Percentiles rank a stretch among this genome's conserved stretches.
Evolutionary conservation across 805 yeast genomes (phyloP).

Genomic region (Suhomyces sp.): DNA sequence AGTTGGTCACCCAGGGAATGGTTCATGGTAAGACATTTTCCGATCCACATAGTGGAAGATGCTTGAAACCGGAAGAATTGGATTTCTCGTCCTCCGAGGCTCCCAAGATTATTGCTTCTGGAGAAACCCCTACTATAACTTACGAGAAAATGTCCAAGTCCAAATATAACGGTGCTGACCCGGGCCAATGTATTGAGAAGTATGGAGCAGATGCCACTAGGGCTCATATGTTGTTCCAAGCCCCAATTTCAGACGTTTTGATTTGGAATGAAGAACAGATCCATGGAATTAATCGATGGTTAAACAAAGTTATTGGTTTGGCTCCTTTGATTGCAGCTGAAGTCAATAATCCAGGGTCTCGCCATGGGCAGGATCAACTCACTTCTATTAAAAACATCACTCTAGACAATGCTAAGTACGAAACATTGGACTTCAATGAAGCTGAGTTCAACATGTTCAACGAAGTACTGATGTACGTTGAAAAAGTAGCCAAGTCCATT

Average conservation of each 20-base stretch:
- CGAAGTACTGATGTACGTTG: slow-evolving; percentile 46
- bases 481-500: slow-evolving; percentile 57
- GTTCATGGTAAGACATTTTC: slow-evolving; percentile 86
- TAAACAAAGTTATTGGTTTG: slow-evolving; percentile 51
- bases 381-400: slow-evolving; percentile 15
- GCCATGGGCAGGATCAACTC: neutral
- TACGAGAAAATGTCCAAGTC: slow-evolving; percentile 97
- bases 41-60: slow-evolving; percentile 70
- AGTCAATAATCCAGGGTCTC: neutral
- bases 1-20: slow-evolving; percentile 93
- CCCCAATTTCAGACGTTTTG: slow-evolving; percentile 77
- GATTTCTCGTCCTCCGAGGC: slow-evolving; percentile 37
- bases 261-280: slow-evolving; percentile 91
- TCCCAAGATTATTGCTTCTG: slow-evolving; percentile 50
- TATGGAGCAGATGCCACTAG: slow-evolving; percentile 95
- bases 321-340: slow-evolving; percentile 16
- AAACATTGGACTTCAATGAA: slow-evolving; percentile 27
- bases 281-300: slow-evolving; percentile 86
- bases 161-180: slow-evolving; percentile 92
- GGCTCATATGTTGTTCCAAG: slow-evolving; percentile 90
- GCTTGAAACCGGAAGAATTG: slow-evolving; percentile 76
- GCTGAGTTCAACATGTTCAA: slow-evolving; percentile 59
- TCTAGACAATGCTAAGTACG: slow-evolving; percentile 16
- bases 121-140: slow-evolving; percentile 50
- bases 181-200: slow-evolving; percentile 63